These are phyloP conservation scores for Phaeosphaeria sp. DNA, from an alignment of 2,329 filamentous ascomycete genomes.

Conservation along the genomic window DNA sequence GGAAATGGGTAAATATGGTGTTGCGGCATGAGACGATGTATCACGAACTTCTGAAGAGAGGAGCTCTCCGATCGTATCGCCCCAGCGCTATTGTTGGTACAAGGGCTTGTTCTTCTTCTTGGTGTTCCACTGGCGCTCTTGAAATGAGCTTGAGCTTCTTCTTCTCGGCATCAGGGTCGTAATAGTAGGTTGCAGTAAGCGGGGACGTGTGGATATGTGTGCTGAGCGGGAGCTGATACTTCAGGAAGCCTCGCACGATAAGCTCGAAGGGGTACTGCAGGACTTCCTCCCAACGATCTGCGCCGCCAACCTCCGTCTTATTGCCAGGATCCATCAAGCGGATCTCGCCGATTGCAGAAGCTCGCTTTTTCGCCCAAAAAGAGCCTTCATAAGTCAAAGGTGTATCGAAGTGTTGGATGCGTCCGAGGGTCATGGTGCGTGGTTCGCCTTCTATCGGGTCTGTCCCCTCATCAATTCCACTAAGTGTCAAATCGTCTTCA, in stretches of 20 bases:
- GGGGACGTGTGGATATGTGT: slow-evolving; percentile 61
- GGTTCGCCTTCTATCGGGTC: slow-evolving; percentile 70
- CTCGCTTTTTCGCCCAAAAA: slow-evolving; percentile 76
- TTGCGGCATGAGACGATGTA: slow-evolving; percentile 29
- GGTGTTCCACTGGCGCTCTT: slow-evolving; percentile 4
- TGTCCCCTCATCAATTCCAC: slow-evolving; percentile 59
- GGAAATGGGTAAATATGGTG: slow-evolving; percentile 20
- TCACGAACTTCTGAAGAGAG: slow-evolving; percentile 15
- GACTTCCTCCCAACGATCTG: slow-evolving; percentile 87
- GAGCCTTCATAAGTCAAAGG: slow-evolving; percentile 88
- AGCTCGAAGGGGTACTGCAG: slow-evolving; percentile 92
- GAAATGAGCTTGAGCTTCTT: slow-evolving; percentile 39
- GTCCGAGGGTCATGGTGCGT: slow-evolving; percentile 90
- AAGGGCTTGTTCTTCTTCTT: slow-evolving; percentile 10
- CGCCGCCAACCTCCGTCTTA: slow-evolving; percentile 80
- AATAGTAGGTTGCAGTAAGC: slow-evolving; percentile 50
- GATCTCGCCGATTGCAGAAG: slow-evolving; percentile 81
- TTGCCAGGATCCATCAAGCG: slow-evolving; percentile 86
- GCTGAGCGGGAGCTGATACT: slow-evolving; percentile 73
- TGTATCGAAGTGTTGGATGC: slow-evolving; percentile 85
- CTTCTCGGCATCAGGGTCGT: slow-evolving; percentile 45
- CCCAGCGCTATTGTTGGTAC: slow-evolving; percentile 34
- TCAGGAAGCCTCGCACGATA: slow-evolving; percentile 87
- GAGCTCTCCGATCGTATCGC: slow-evolving; percentile 38
- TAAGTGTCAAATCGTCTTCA: slow-evolving; percentile 13